phyloP scores from a whole-genome alignment of 139 green algal genomes.

The Closterium sp. region DNA sequence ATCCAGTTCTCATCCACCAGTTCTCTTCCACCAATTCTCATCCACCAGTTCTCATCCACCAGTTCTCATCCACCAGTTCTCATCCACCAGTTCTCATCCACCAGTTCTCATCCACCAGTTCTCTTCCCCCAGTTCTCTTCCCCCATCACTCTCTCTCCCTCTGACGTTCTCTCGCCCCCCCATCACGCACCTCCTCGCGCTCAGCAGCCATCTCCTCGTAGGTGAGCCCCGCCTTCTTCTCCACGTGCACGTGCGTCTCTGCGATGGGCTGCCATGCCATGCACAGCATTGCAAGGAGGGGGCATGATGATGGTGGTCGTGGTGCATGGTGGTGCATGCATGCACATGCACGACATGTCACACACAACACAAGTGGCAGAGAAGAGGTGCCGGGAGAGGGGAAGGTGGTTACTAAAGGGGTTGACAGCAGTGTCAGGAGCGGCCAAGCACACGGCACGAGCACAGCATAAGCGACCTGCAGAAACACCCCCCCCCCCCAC shows the following conservation, averaged over 20 bases:
- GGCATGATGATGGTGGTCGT: too few relatives aligned
- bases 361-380: too few relatives aligned
- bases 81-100: background rate
- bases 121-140: background rate
- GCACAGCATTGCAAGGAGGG: background rate
- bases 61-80: background rate
- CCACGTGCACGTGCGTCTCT: conserved; percentile 78
- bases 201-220: conserved; percentile 84
- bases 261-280: conserved; percentile 55
- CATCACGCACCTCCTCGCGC: conserved; percentile 52
- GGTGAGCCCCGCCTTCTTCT: conserved; percentile 89
- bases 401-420: too few relatives aligned
- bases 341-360: too few relatives aligned
- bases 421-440: too few relatives aligned
- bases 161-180: background rate
- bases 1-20: background rate
- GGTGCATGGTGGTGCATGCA: too few relatives aligned
- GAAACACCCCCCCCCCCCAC: too few relatives aligned
- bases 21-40: too few relatives aligned
- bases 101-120: too few relatives aligned
- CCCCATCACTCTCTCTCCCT: background rate
- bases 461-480: too few relatives aligned
- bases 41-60: background rate
- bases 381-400: too few relatives aligned
- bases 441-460: too few relatives aligned